phyloP scores from a whole-genome alignment of 2,329 filamentous ascomycete genomes.

The Claviceps purpurea region DNA sequence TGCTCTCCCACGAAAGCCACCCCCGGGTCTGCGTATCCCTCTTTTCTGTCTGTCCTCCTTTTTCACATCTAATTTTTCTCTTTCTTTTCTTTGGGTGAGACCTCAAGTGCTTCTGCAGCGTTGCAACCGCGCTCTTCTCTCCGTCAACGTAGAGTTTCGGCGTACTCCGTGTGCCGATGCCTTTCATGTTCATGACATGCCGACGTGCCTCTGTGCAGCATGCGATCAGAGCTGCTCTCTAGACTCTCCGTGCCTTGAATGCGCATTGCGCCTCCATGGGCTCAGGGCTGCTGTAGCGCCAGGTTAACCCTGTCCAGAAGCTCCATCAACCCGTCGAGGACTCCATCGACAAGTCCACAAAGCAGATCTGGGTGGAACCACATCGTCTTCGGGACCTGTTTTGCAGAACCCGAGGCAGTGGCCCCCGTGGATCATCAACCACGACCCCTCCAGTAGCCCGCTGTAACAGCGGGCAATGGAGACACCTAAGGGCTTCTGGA shows the following conservation, averaged over 20 bases:
- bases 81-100: background rate
- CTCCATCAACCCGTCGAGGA: slow-evolving; percentile 4
- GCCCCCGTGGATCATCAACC: slow-evolving; percentile 3
- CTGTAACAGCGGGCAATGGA: slow-evolving; percentile 7
- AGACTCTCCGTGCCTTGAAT: background rate
- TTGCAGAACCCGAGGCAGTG: slow-evolving; percentile 5
- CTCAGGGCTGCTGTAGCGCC: background rate
- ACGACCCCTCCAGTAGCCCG: slow-evolving; percentile 7
- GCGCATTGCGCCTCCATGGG: background rate
- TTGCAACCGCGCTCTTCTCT: slow-evolving; percentile 4
- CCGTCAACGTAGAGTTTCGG: background rate
- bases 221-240: background rate
- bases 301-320: slow-evolving; percentile 3
- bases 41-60: background rate
- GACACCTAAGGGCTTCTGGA: slow-evolving; percentile 12
- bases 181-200: background rate
- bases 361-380: slow-evolving; percentile 13
- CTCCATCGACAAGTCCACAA: slow-evolving; percentile 9
- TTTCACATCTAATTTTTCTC: background rate
- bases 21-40: background rate
- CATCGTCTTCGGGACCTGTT: slow-evolving; percentile 8
- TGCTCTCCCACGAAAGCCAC: background rate
- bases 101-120: background rate
- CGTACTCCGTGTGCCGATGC: slow-evolving; percentile 1
- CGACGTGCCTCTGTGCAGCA: background rate